phyloP scores from a whole-genome alignment of 2,329 filamentous ascomycete species.

The Aureobasidium sp. region DNA sequence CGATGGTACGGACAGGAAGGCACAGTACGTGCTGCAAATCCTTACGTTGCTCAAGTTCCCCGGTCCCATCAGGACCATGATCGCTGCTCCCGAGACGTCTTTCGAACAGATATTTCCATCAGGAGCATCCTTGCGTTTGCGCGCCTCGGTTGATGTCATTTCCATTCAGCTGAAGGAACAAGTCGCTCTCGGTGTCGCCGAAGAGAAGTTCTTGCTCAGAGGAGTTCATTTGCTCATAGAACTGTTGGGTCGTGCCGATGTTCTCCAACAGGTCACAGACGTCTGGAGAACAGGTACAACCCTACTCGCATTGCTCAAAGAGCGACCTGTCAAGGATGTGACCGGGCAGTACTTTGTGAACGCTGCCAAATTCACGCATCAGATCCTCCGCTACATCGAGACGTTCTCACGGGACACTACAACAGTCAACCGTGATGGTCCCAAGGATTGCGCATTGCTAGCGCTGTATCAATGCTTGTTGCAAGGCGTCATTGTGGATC shows the following conservation, averaged over 20 bases:
- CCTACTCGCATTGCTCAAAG: conserved; percentile 24
- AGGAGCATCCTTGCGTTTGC: conserved; percentile 56
- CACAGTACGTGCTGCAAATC: conserved; percentile 39
- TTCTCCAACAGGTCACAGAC: not conserved
- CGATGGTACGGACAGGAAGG: conserved; percentile 41
- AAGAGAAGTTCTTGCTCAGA: conserved; percentile 24
- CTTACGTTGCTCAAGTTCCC: conserved; percentile 51
- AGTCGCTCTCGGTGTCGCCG: conserved; percentile 23
- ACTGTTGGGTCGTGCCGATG: conserved; percentile 15
- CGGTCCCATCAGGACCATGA: conserved; percentile 44
- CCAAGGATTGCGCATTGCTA: not conserved
- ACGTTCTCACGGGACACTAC: not conserved
- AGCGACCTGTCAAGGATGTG: conserved; percentile 16
- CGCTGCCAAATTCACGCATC: conserved; percentile 18
- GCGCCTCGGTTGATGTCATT: conserved; percentile 66
- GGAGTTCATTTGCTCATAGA: conserved; percentile 23
- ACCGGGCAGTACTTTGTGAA: conserved; percentile 21
- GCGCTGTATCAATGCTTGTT: conserved; percentile 9
- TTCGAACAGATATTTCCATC: conserved; percentile 60
- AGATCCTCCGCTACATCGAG: not conserved
- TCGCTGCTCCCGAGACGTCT: conserved; percentile 49
- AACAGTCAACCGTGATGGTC: not conserved
- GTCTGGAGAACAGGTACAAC: not conserved
- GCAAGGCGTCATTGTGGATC: conserved; percentile 17
- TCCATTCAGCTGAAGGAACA: conserved; percentile 49